Evolutionary conservation across 768 basidiomycete genomes (phyloP).

Genomic region (Auricularia heimuer): DNA sequence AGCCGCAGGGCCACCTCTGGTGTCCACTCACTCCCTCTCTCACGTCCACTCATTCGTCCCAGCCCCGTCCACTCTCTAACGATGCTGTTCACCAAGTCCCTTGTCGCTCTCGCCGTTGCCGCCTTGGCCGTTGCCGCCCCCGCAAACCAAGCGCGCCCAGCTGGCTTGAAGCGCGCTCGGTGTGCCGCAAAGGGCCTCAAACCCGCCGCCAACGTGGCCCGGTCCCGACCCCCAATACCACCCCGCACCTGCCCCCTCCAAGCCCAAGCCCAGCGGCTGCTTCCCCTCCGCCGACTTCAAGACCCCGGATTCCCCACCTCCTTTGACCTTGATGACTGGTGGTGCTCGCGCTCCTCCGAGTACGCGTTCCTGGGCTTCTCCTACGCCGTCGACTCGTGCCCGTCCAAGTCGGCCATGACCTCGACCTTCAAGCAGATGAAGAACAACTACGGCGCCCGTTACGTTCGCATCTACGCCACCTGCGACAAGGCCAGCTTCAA

Average conservation of each 20-base stretch:
- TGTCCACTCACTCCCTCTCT: too few species aligned
- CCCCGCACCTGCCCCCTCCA: background rate
- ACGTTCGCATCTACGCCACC: slow-evolving; percentile 9
- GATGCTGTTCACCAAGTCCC: background rate
- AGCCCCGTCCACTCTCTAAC: background rate
- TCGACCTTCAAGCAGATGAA: slow-evolving; percentile 6
- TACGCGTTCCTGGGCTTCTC: slow-evolving; percentile 2
- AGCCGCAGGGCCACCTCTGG: too few species aligned
- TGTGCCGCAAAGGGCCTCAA: background rate
- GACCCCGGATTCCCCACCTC: background rate
- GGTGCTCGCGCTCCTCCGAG: background rate
- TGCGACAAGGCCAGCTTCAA: slow-evolving; percentile 6
- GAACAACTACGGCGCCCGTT: slow-evolving; percentile 6
- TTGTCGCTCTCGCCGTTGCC: background rate
- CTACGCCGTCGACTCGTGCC: background rate
- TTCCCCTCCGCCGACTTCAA: slow-evolving; percentile 1
- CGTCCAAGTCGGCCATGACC: slow-evolving; percentile 1
- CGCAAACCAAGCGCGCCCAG: background rate
- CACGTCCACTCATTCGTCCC: too few species aligned
- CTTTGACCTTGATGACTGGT: background rate
- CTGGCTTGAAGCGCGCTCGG: background rate
- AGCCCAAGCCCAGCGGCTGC: background rate
- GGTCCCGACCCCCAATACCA: background rate
- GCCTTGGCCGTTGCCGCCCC: background rate
- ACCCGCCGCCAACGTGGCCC: background rate